A percentile compares a stretch with the other conserved stretches of the same genome.
phyloP scores from a whole-genome alignment of 306 rosid genomes.

The Malus sylvestris region DNA sequence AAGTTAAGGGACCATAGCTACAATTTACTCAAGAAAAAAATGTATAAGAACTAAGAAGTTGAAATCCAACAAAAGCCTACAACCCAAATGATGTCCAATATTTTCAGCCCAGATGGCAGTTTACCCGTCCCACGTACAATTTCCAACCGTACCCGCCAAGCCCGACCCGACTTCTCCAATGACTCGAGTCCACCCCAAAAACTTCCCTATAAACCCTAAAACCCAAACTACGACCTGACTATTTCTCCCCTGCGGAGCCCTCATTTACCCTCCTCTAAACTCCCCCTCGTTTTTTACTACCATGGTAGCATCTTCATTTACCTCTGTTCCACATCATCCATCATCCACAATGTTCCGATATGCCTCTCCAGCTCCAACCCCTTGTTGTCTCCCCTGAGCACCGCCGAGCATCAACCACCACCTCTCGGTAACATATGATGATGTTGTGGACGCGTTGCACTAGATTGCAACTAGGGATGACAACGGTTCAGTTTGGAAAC shows the following conservation, averaged over 20 bases:
- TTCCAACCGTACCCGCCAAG: background rate
- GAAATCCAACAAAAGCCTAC: background rate
- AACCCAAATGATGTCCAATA: background rate
- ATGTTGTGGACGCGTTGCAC: conserved; percentile 31
- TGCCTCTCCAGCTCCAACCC: conserved; percentile 16
- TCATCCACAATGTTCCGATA: conserved; percentile 22
- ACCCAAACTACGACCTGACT: background rate
- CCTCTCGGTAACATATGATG: conserved; percentile 38
- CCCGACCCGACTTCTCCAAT: background rate
- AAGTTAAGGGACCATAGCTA: too few relatives aligned
- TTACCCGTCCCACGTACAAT: background rate
- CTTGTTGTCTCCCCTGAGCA: conserved; percentile 27
- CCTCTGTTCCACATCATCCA: conserved; percentile 14
- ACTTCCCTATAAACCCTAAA: background rate
- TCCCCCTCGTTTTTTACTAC: background rate
- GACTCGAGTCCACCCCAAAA: background rate
- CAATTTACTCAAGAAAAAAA: too few relatives aligned
- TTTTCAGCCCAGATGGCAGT: background rate
- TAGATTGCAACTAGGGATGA: conserved; percentile 1
- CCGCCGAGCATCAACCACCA: conserved; percentile 28
- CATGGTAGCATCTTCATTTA: background rate
- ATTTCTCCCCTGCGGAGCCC: background rate
- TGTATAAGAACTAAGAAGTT: background rate
- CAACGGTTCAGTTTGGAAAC: too few relatives aligned
- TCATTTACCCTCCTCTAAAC: background rate